These are phyloP conservation scores for Backusella macrospora DNA, from an alignment of 192 early-diverging fungal species.

Conservation along the genomic window DNA sequence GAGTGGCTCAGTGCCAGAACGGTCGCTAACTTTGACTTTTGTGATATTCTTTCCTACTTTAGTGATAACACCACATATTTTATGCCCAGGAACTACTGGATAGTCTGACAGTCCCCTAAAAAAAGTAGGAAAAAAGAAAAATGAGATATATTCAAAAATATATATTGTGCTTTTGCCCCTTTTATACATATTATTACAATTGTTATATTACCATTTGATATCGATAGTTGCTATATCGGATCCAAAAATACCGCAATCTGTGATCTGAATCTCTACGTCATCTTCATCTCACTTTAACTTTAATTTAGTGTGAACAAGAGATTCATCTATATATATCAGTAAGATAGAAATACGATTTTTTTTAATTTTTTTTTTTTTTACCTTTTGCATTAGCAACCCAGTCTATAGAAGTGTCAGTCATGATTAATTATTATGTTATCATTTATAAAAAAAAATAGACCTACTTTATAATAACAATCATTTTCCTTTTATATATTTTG, in stretches of 20 bases:
- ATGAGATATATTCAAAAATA: no score
- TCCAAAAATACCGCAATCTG: slow-evolving; percentile 76
- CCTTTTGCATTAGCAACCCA: slow-evolving; percentile 30
- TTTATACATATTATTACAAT: no score
- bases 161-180: no score
- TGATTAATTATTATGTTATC: background rate
- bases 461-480: no score
- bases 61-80: slow-evolving; percentile 50
- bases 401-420: slow-evolving; percentile 30
- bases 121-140: no score
- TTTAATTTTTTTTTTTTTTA: no score
- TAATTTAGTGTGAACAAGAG: slow-evolving; percentile 9
- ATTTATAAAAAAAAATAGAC: no score
- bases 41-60: slow-evolving; percentile 38
- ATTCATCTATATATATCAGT: background rate
- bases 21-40: slow-evolving; percentile 55
- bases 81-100: slow-evolving; percentile 47
- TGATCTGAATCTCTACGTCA: slow-evolving; percentile 51
- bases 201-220: no score
- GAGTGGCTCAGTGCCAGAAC: slow-evolving; percentile 50
- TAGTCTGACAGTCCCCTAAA: no score
- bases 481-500: no score
- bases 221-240: no score
- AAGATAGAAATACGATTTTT: background rate
- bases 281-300: slow-evolving; percentile 27